phyloP scores from a whole-genome alignment of 2,329 filamentous ascomycete genomes.

The Cercospora sesami region DNA sequence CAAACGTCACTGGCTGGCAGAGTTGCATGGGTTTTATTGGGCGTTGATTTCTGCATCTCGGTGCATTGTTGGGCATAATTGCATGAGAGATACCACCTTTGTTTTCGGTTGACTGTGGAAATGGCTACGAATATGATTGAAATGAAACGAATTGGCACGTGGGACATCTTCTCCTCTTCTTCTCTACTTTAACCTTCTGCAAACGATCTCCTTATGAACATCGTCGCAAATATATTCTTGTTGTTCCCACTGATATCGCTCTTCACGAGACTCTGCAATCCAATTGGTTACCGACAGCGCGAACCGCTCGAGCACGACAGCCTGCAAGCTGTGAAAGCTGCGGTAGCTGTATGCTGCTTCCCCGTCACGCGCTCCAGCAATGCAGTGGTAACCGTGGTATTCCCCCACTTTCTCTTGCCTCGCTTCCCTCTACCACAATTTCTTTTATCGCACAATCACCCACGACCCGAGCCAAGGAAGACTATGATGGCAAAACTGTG shows the following conservation, averaged over 20 bases:
- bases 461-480: not conserved
- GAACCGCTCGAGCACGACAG: not conserved
- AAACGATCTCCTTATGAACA: too few species aligned
- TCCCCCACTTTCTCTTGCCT: not conserved
- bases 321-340: not conserved
- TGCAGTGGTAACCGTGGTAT: not conserved
- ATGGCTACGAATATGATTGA: not conserved
- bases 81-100: not conserved
- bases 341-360: not conserved
- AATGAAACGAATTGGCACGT: not conserved
- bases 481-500: not conserved
- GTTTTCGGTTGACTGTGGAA: not conserved
- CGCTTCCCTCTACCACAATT: not conserved
- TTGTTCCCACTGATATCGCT: not conserved
- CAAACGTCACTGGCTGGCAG: conserved; percentile 4
- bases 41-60: not conserved
- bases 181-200: not conserved
- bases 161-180: not conserved
- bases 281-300: not conserved
- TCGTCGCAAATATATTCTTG: not conserved
- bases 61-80: conserved; percentile 3
- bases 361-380: not conserved
- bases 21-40: not conserved
- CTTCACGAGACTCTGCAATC: not conserved
- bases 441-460: not conserved